These are phyloP conservation scores for Candida adriatica DNA, from an alignment of 805 yeast species.

Conservation along the genomic window DNA sequence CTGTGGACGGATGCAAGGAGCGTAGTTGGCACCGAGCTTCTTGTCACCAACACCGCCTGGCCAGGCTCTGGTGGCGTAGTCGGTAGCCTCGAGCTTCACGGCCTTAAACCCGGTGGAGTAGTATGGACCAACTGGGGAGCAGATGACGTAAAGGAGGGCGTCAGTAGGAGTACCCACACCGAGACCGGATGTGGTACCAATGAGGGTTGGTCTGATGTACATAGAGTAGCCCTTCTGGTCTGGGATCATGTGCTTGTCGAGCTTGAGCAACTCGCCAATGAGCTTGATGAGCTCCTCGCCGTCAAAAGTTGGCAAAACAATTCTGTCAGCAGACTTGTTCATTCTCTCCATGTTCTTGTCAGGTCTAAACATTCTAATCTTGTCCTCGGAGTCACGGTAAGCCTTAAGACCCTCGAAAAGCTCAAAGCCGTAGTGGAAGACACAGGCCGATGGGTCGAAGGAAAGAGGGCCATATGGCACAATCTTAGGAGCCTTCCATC, in stretches of 20 bases:
- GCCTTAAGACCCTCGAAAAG: constrained; percentile 96
- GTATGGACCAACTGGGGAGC: constrained; percentile 97
- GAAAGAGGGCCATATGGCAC: constrained; percentile 72
- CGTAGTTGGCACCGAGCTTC: constrained; percentile 96
- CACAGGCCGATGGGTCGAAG: constrained; percentile 84
- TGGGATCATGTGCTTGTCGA: constrained; percentile 79
- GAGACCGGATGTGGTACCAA: constrained; percentile 83
- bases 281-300: constrained; percentile 67
- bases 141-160: constrained; percentile 80
- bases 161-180: constrained; percentile 82
- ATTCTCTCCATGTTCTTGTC: constrained; percentile 88
- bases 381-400: constrained; percentile 55
- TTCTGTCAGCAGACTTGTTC: constrained; percentile 83
- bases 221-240: constrained; percentile 82
- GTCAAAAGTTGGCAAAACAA: constrained; percentile 84
- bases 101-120: constrained; percentile 95
- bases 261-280: constrained; percentile 65
- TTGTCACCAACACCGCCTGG: constrained; percentile 98
- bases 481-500: constrained; percentile 90
- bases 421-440: constrained; percentile 92
- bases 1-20: constrained; percentile 91
- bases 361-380: constrained; percentile 81
- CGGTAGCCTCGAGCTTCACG: constrained; percentile 89
- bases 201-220: constrained; percentile 90
- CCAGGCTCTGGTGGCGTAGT: constrained; percentile 97